Evolutionary conservation across 2,329 filamentous ascomycete genomes (phyloP).

Genomic region (Colletotrichum noveboracense): DNA sequence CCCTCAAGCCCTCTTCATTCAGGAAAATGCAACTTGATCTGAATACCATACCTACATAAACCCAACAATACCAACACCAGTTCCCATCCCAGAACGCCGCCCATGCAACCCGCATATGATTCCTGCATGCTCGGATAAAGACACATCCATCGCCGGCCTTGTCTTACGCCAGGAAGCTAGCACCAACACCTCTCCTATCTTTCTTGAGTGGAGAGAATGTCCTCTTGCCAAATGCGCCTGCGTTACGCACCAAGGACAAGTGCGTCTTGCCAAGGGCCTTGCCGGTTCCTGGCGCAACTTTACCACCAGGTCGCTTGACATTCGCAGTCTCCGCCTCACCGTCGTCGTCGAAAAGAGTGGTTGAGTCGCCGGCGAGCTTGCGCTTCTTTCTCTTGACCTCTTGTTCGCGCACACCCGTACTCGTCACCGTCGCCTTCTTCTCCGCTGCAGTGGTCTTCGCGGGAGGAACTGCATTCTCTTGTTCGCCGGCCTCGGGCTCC

Average conservation of each 20-base stretch:
- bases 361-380: slow-evolving; percentile 68
- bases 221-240: slow-evolving; percentile 51
- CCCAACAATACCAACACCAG: background rate
- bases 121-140: background rate
- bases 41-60: background rate
- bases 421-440: slow-evolving; percentile 28
- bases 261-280: slow-evolving; percentile 35
- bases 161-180: slow-evolving; percentile 60
- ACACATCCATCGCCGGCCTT: background rate
- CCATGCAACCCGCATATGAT: slow-evolving; percentile 4
- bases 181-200: slow-evolving; percentile 66
- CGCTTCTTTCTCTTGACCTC: slow-evolving; percentile 72
- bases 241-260: slow-evolving; percentile 43
- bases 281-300: slow-evolving; percentile 31
- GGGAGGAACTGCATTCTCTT: slow-evolving; percentile 30
- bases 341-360: slow-evolving; percentile 72
- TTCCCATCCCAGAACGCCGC: background rate
- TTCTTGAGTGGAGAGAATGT: slow-evolving; percentile 77
- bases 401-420: slow-evolving; percentile 32
- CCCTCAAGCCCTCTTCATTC: background rate
- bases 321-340: slow-evolving; percentile 42
- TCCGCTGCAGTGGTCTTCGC: slow-evolving; percentile 29
- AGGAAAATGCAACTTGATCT: background rate
- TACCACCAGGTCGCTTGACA: slow-evolving; percentile 36
- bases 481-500: slow-evolving; percentile 31